Base-by-base conservation (phyloP, 257 asterid species). In the Knoxia roxburghii region DNA sequence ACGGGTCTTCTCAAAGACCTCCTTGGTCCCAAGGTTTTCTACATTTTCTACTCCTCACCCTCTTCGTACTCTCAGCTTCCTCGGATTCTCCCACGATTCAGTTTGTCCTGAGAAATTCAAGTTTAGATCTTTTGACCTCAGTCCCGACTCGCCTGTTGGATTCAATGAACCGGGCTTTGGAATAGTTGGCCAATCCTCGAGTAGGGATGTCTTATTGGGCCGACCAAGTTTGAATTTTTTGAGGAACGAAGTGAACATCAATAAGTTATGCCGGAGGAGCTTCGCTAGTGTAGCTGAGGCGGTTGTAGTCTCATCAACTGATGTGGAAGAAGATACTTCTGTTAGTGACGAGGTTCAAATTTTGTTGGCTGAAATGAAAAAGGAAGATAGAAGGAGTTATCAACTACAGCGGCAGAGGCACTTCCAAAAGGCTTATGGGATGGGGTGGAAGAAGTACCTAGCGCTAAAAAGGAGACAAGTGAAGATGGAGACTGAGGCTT, bases 221-320 rank as follows among this genome's bases (percentile, higher is more conserved):
- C 30, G 21, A 13, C 65, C 72, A 4, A 17, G 27, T 54, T 55
- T 55, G 55, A 27, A 56, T 29, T 11, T 12, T 45, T 33, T 17
- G 66, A 55, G 37, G 46, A 43, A 32, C 59, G 39, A 17, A 72
- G 26, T 68, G 40, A 69, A 49, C 56, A 15, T 17, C 24, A 71
- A 49, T 53, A 81, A 75, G 4, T 56, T 86, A 72, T 70, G 81
- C 76, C 63, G 62, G 43, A 83, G 76, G 76, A 75, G 81, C 63
- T 90, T 81, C 68, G 96, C 82, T 9, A 83, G 89, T 77, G 85
- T 84, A 43, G 97, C 97, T 20, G 96, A 94, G 82, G 96, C 92
- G 21, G 85, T 80, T 54, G 73, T 54, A 32, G 85, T 72, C 24
- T 77, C 89, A 2, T 76, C 84, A 63, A 84, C 83, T 4, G 95